Conservation (phyloP, 257 asterid genomes). For the Solanum lycopersicoides region DNA sequence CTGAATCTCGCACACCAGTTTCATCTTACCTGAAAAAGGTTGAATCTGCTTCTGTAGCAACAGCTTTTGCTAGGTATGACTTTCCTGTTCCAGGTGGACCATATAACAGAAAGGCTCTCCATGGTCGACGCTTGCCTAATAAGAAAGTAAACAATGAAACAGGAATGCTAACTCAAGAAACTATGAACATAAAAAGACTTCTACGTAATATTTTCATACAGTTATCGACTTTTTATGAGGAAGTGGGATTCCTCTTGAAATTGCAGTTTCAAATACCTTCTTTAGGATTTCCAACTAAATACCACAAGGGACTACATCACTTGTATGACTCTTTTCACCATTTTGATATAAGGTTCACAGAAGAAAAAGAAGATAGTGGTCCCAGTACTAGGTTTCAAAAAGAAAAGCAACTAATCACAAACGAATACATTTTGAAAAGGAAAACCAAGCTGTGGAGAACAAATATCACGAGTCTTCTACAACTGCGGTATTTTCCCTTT, state of each 20-base stretch:
- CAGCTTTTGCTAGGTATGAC: conserved; percentile 55
- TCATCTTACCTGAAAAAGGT: conserved; percentile 39
- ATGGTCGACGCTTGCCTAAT: conserved; percentile 52
- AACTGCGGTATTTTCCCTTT: not conserved
- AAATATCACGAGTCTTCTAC: not conserved
- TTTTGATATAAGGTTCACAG: not conserved
- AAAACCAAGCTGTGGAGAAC: not conserved
- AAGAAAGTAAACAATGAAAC: not conserved
- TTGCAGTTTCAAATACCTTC: not conserved
- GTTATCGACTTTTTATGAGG: not conserved
- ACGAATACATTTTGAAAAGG: not conserved
- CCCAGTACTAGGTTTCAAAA: not conserved
- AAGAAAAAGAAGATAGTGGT: not conserved
- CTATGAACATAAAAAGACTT: not conserved
- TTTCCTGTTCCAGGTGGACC: conserved; percentile 69
- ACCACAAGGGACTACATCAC: not conserved
- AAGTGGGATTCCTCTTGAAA: not conserved
- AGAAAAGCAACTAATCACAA: not conserved
- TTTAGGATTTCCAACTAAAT: not conserved
- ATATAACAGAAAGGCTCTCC: conserved; percentile 53
- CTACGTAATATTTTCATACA: not conserved
- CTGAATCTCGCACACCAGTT: not conserved
- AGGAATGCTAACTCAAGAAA: not conserved
- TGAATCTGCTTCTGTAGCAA: conserved; percentile 57
- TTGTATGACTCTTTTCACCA: not conserved